These are phyloP conservation scores for Ceratobasidium sp. DNA, from an alignment of 1,284 basidiomycete species.

Conservation along the genomic window DNA sequence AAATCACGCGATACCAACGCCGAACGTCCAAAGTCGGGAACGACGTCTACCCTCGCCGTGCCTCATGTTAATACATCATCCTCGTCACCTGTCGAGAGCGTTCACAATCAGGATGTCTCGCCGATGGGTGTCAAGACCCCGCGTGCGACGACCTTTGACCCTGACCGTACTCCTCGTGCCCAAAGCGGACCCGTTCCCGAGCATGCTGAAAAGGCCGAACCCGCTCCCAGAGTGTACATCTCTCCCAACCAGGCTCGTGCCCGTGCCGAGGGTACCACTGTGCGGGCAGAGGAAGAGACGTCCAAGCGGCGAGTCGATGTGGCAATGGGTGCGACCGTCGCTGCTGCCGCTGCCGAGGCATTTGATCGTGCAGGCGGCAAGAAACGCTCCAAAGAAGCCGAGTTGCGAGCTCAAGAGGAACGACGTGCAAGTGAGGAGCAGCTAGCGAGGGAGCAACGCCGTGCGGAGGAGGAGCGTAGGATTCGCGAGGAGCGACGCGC, in stretches of 20 bases:
- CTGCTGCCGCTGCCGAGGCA: conserved; percentile 32
- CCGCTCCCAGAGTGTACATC: conserved; percentile 26
- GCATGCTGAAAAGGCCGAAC: conserved; percentile 4
- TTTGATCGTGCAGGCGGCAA: conserved; percentile 35
- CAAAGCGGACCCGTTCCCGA: conserved; percentile 32
- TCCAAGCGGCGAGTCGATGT: conserved; percentile 22
- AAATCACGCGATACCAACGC: conserved; percentile 9
- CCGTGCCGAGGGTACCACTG: conserved; percentile 20
- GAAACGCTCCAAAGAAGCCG: conserved; percentile 31
- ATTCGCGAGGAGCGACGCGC: conserved; percentile 11
- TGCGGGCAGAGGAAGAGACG: conserved; percentile 16
- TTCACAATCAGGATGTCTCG: conserved; percentile 20
- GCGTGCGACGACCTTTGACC: conserved; percentile 23
- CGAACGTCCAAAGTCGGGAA: conserved; percentile 33
- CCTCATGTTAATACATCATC: conserved; percentile 32
- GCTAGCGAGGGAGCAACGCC: conserved; percentile 21
- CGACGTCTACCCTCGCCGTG: conserved; percentile 2
- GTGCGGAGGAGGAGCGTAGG: conserved; percentile 26
- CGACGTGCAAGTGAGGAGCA: conserved; percentile 28
- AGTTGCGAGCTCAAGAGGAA: conserved; percentile 32
- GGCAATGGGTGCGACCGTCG: conserved; percentile 23
- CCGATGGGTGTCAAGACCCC: conserved; percentile 30
- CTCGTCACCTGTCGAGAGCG: conserved; percentile 6
- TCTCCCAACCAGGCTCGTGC: conserved; percentile 32
- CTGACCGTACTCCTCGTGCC: conserved; percentile 36